Evolutionary conservation across 257 asterid species (phyloP), one percentile per base, ranked within the genome.

Genomic region (Forsythia viridissima): DNA sequence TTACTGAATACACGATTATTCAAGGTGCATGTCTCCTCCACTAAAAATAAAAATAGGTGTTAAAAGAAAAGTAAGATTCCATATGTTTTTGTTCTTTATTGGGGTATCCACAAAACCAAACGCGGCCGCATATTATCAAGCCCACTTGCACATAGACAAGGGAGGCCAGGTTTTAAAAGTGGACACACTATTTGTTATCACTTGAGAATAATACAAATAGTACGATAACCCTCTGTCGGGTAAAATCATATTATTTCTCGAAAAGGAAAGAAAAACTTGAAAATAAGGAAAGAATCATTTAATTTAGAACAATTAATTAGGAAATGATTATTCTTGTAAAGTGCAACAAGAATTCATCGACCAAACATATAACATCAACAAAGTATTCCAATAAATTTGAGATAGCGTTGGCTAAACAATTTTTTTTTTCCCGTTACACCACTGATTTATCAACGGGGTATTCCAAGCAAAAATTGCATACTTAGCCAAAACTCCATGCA

Each of bases 1-100:
- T 55, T 18, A 2, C 10, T 71, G 40, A 37, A 46, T 48, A 48
- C 39, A 66, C 76, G 72, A 72, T n/a, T 30, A 79, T 57, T 9
- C 16, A 80, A 37, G 43, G 68, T 52, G 46, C 52, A 68, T 71
- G 85, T 84, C 85, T 65, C 59, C 72, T 48, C 76, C 88, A 77
- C 65, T 82, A 66, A 72, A 79, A 68, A 38, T 65, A 79, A 68
- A 38, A 65, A 61, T 78, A 52, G 80, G 73, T 55, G 11, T 6
- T 61, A 55, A 70, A 80, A 74, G 34, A 75, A 87, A 82, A 85
- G 85, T 77, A 76, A 82, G 90, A 87, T 87, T 87, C 89, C 86
- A 69, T 71, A 82, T 85, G 88, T 87, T 87, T 84, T 87, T 77
- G 85, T 80, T 84, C 20, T 57, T 71, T 77, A 75, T 46, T 44